Conservation (phyloP, 2,329 filamentous ascomycete species). For the Chalaropsis thielavioides region DNA sequence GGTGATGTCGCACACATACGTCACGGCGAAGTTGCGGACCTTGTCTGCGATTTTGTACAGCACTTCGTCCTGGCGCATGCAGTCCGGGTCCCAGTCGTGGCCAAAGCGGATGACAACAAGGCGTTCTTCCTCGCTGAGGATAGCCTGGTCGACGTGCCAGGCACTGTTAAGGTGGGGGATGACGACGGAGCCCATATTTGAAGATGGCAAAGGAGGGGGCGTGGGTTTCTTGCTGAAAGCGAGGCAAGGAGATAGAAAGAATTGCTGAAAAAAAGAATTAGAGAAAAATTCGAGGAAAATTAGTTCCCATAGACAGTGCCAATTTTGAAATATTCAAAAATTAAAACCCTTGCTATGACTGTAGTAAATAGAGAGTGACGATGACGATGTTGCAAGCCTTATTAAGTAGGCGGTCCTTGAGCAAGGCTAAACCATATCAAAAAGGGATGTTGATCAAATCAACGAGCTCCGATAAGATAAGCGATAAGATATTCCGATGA, state of each 20-base stretch:
- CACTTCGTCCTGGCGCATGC: constrained; percentile 38
- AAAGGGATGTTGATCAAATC: neutral
- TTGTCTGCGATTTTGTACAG: constrained; percentile 86
- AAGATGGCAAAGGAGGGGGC: neutral
- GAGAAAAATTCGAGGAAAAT: too few relatives aligned
- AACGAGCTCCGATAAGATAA: constrained; percentile 4
- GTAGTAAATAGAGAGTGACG: neutral
- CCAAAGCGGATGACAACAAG: constrained; percentile 91
- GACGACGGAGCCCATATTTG: constrained; percentile 62
- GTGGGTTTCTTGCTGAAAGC: neutral
- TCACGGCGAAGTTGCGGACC: constrained; percentile 83
- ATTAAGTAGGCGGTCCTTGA: neutral
- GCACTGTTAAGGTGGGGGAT: constrained; percentile 81
- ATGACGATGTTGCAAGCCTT: neutral
- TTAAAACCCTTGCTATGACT: neutral
- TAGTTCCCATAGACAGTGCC: too few relatives aligned
- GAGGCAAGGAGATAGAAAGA: neutral
- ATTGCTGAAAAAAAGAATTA: neutral
- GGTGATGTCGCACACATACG: constrained; percentile 90
- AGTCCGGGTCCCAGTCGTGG: constrained; percentile 65
- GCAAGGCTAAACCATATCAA: neutral
- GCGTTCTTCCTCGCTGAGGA: constrained; percentile 78
- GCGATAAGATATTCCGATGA: neutral
- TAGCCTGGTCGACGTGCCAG: constrained; percentile 98
- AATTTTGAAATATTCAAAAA: too few relatives aligned